Evolutionary conservation across 257 asterid genomes (phyloP).

Genomic region (Nicotiana noctiflora): DNA sequence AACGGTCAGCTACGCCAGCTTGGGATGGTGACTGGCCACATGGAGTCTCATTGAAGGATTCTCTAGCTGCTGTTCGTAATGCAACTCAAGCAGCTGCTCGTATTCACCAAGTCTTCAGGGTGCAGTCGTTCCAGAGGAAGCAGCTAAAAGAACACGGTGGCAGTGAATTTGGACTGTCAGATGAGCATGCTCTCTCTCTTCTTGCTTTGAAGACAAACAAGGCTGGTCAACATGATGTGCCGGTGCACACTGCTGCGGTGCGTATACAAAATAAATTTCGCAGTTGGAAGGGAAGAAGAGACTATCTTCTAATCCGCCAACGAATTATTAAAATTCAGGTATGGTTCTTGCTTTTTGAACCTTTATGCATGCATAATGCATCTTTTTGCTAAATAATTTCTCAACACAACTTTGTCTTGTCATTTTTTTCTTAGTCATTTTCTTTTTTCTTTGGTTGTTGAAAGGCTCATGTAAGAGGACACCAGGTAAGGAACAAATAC

Average conservation of each 20-base stretch:
- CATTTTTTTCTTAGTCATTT: not conserved
- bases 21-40: constrained; percentile 51
- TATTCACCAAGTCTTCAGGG: constrained; percentile 75
- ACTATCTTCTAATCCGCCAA: constrained; percentile 60
- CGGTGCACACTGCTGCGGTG: constrained; percentile 67
- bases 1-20: constrained; percentile 58
- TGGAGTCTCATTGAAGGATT: constrained; percentile 72
- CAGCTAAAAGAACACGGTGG: constrained; percentile 51
- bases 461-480: constrained; percentile 95
- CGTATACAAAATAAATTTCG: constrained; percentile 89
- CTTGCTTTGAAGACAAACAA: constrained; percentile 50
- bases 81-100: constrained; percentile 98
- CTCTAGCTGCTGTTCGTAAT: constrained; percentile 86
- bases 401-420: not conserved
- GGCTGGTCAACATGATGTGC: constrained; percentile 47
- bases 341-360: not conserved
- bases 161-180: constrained; percentile 55
- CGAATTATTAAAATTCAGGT: constrained; percentile 88
- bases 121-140: constrained; percentile 87
- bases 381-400: not conserved
- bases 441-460: constrained; percentile 16
- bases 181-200: constrained; percentile 62
- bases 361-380: constrained; percentile 2
- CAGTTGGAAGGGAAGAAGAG: constrained; percentile 88
- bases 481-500: constrained; percentile 88